phyloP scores from a whole-genome alignment of 305 asterid genomes.

The Ajuga reptans region DNA sequence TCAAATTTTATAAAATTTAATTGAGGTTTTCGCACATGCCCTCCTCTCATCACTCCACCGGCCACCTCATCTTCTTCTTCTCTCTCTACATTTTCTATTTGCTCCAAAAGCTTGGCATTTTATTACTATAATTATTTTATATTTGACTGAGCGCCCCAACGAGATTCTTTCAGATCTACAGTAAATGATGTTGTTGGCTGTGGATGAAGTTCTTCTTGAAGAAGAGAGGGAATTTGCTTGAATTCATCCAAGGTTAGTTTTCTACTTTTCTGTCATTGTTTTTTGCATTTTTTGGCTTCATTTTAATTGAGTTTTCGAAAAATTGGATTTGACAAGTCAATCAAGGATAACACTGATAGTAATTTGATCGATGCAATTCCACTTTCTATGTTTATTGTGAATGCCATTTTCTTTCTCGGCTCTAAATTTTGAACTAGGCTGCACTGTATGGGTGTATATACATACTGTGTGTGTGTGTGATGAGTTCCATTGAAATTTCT shows the following conservation, averaged over 20 bases:
- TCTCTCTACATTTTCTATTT: conserved; percentile 37
- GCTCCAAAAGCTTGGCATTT: conserved; percentile 37
- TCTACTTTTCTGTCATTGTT: conserved; percentile 10
- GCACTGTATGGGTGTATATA: no score
- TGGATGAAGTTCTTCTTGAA: conserved; percentile 10
- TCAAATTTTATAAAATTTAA: no score
- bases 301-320: background rate
- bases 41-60: conserved; percentile 30
- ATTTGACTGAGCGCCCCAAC: conserved; percentile 34
- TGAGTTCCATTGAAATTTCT: background rate
- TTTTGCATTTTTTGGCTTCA: background rate
- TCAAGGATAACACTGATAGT: no score
- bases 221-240: background rate
- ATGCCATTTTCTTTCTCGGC: no score
- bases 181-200: conserved; percentile 32
- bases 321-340: no score
- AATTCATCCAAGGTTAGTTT: conserved; percentile 30
- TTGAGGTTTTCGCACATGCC: conserved; percentile 39
- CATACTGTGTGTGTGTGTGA: no score
- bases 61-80: no score
- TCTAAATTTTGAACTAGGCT: no score
- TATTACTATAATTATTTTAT: conserved; percentile 26
- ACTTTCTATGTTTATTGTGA: no score
- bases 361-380: no score
- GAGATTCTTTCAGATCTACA: conserved; percentile 89